phyloP scores from a whole-genome alignment of 768 basidiomycete genomes.

The Leucocoprinus leucothites region DNA sequence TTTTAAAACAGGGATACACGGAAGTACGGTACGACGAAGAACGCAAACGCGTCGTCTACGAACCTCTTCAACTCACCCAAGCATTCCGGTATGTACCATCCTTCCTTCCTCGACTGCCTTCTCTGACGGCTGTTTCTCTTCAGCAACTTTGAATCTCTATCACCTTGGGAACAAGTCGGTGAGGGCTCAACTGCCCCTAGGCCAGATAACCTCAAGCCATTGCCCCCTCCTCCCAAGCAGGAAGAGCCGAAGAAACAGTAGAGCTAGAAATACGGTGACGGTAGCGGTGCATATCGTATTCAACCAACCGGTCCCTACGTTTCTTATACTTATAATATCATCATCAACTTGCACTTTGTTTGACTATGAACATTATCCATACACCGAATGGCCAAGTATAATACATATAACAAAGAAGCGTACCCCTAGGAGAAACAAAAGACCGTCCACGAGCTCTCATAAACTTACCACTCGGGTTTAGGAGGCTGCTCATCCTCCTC shows the following conservation, averaged over 20 bases:
- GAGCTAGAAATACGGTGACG: conserved; percentile 8
- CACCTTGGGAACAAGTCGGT: conserved; percentile 96
- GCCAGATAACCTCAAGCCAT: conserved; percentile 73
- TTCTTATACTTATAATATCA: conserved; percentile 2
- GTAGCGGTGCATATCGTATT: neutral
- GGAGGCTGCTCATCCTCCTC: neutral
- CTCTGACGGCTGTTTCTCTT: neutral
- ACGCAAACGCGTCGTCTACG: conserved; percentile 94
- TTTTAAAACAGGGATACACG: conserved; percentile 95
- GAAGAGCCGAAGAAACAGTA: conserved; percentile 80
- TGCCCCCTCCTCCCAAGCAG: conserved; percentile 72
- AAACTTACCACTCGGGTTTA: neutral
- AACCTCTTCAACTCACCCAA: conserved; percentile 95
- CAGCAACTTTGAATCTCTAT: conserved; percentile 91
- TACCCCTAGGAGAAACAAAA: neutral
- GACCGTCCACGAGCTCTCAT: too few relatives aligned
- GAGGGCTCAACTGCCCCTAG: conserved; percentile 44
- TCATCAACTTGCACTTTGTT: neutral
- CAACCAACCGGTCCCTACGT: neutral
- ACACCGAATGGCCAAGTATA: neutral
- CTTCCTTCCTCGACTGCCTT: neutral
- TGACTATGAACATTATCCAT: neutral
- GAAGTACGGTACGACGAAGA: conserved; percentile 98
- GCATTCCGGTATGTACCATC: conserved; percentile 79
- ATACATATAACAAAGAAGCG: neutral